Percentiles rank a stretch among this genome's conserved stretches.
Evolutionary conservation across 2,329 filamentous ascomycete genomes (phyloP).

Genomic region (Dothistroma pini): DNA sequence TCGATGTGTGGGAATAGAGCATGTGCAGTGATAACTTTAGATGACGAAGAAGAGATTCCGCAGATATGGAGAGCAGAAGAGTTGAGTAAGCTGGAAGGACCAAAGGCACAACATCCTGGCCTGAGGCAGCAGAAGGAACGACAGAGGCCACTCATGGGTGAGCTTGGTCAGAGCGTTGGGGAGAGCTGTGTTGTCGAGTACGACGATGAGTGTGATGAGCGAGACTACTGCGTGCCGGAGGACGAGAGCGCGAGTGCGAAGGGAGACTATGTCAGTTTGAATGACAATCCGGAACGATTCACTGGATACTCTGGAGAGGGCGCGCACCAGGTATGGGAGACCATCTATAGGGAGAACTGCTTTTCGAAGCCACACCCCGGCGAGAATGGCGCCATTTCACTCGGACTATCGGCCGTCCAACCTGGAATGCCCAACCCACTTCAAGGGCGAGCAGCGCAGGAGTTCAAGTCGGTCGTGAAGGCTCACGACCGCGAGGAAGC

Average conservation of each 20-base stretch:
- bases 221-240: slow-evolving; percentile 94
- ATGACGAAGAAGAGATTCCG: slow-evolving; percentile 93
- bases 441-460: slow-evolving; percentile 54
- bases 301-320: slow-evolving; percentile 88
- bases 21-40: slow-evolving; percentile 90
- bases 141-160: slow-evolving; percentile 72
- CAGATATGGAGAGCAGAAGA: slow-evolving; percentile 87
- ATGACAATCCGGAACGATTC: slow-evolving; percentile 92
- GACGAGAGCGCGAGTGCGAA: slow-evolving; percentile 83
- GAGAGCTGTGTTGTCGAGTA: slow-evolving; percentile 98
- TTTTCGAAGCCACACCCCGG: slow-evolving; percentile 54
- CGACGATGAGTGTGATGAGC: slow-evolving; percentile 93
- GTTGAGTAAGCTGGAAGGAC: slow-evolving; percentile 86
- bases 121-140: slow-evolving; percentile 68
- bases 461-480: slow-evolving; percentile 59
- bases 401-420: slow-evolving; percentile 23
- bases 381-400: slow-evolving; percentile 23
- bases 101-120: slow-evolving; percentile 83
- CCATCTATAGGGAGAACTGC: slow-evolving; percentile 96
- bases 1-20: slow-evolving; percentile 97
- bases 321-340: slow-evolving; percentile 88
- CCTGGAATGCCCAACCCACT: slow-evolving; percentile 40
- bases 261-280: slow-evolving; percentile 92
- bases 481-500: slow-evolving; percentile 59
- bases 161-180: slow-evolving; percentile 78